Percentiles rank a stretch among this genome's conserved stretches.
These are phyloP conservation scores for Astrocystis sublimbata DNA, from an alignment of 495 filamentous ascomycete species.

Conservation along the genomic window DNA sequence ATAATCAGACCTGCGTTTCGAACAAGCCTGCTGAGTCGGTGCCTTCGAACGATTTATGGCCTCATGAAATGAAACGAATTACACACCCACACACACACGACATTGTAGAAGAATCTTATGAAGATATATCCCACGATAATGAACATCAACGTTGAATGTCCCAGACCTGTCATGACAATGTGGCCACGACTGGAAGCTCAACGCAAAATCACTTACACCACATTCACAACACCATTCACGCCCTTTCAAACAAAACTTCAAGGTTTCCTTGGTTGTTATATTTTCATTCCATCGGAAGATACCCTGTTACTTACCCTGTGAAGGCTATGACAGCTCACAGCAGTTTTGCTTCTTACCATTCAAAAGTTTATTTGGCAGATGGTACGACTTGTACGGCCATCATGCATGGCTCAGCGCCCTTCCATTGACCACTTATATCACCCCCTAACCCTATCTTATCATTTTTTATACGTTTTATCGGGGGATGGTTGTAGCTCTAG, in stretches of 20 bases:
- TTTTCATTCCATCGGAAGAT: conserved; percentile 23
- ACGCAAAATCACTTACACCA: neutral
- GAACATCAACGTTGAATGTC: conserved; percentile 1
- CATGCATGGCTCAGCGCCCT: no score
- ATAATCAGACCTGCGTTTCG: neutral
- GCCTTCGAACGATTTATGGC: conserved; percentile 14
- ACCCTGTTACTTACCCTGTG: conserved; percentile 28
- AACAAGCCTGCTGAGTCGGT: conserved; percentile 3
- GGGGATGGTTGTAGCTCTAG: neutral
- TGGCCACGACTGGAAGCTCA: neutral
- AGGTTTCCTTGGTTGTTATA: neutral
- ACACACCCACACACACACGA: conserved; percentile 1
- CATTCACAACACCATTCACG: neutral
- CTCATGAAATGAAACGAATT: conserved; percentile 17
- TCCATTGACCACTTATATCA: neutral
- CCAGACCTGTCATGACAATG: neutral
- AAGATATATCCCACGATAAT: conserved; percentile 8
- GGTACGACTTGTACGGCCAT: neutral
- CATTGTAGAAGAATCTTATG: conserved; percentile 10
- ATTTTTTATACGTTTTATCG: neutral
- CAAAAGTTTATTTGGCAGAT: neutral
- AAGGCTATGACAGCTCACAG: conserved; percentile 14
- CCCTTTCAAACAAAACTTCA: neutral
- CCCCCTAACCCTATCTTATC: neutral
- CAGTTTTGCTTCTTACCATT: conserved; percentile 11